Conservation (phyloP, 768 basidiomycete species). For the Xerocomellus dryophilus region DNA sequence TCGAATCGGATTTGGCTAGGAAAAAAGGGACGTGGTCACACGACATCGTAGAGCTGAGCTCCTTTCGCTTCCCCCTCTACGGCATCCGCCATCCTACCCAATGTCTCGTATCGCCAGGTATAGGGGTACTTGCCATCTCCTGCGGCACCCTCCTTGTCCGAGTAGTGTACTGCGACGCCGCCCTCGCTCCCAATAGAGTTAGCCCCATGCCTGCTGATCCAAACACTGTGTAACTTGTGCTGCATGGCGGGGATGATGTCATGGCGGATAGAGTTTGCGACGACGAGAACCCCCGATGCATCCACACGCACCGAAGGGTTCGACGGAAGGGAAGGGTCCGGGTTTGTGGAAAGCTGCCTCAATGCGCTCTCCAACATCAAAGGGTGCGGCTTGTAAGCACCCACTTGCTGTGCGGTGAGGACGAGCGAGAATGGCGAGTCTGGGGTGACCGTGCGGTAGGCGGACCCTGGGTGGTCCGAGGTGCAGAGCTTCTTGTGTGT, state of each 20-base stretch:
- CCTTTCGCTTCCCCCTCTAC: slow-evolving; percentile 42
- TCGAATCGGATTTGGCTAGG: background rate
- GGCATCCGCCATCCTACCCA: slow-evolving; percentile 59
- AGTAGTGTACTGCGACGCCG: slow-evolving; percentile 30
- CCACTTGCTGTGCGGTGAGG: slow-evolving; percentile 68
- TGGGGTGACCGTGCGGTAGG: slow-evolving; percentile 41
- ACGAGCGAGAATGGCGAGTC: slow-evolving; percentile 62
- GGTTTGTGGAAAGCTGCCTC: slow-evolving; percentile 23
- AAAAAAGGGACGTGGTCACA: background rate
- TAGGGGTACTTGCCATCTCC: slow-evolving; percentile 33
- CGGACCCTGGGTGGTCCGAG: slow-evolving; percentile 13
- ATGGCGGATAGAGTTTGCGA: slow-evolving; percentile 65
- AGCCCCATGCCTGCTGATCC: slow-evolving; percentile 52
- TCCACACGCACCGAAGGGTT: slow-evolving; percentile 27
- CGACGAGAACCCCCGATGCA: slow-evolving; percentile 50
- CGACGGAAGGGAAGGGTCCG: slow-evolving; percentile 20
- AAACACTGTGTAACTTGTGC: slow-evolving; percentile 57
- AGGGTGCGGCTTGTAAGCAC: slow-evolving; percentile 68
- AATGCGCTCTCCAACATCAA: slow-evolving; percentile 36
- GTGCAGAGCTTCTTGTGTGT: slow-evolving; percentile 51
- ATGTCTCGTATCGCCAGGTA: slow-evolving; percentile 54
- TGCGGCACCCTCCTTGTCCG: slow-evolving; percentile 14
- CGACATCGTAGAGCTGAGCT: background rate
- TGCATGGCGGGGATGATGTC: slow-evolving; percentile 62
- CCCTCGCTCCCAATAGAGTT: slow-evolving; percentile 37